A percentile compares a stretch with the other conserved stretches of the same genome.
phyloP scores from a whole-genome alignment of 306 rosid genomes.

The Cucurbita pepo region DNA sequence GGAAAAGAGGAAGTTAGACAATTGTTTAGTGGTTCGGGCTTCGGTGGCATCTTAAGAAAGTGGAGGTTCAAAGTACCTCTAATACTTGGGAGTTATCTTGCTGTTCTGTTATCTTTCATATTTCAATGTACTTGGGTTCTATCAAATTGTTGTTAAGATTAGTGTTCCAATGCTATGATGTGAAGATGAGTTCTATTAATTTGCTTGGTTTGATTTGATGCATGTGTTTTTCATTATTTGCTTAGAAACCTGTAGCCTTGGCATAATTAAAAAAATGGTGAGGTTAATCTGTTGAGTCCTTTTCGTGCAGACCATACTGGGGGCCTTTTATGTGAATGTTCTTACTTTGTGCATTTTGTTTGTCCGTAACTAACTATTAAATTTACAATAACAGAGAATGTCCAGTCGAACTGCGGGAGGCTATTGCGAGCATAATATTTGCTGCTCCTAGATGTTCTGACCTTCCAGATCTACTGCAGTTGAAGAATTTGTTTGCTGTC shows the following conservation, averaged over 20 bases:
- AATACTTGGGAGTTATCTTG: too few relatives aligned
- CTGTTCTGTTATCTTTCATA: too few relatives aligned
- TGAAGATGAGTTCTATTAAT: neutral
- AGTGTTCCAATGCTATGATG: neutral
- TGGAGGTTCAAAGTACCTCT: too few relatives aligned
- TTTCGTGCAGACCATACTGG: neutral
- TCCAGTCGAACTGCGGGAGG: slow-evolving; percentile 83
- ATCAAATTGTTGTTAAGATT: neutral
- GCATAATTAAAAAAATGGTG: neutral
- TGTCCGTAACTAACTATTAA: slow-evolving; percentile 2
- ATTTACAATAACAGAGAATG: slow-evolving; percentile 51
- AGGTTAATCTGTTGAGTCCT: neutral
- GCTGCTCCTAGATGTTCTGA: slow-evolving; percentile 99
- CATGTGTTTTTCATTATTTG: neutral
- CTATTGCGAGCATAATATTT: slow-evolving; percentile 82
- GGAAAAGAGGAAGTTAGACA: too few relatives aligned
- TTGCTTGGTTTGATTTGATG: neutral
- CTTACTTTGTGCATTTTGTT: neutral
- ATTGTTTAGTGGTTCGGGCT: too few relatives aligned
- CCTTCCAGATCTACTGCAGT: slow-evolving; percentile 77
- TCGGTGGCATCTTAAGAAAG: too few relatives aligned
- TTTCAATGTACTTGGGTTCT: too few relatives aligned
- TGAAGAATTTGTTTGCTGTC: slow-evolving; percentile 66
- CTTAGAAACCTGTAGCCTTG: neutral
- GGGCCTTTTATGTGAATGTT: too few relatives aligned